Conservation (phyloP, 2,329 filamentous ascomycete genomes). For the Rachicladosporium sp. region DNA sequence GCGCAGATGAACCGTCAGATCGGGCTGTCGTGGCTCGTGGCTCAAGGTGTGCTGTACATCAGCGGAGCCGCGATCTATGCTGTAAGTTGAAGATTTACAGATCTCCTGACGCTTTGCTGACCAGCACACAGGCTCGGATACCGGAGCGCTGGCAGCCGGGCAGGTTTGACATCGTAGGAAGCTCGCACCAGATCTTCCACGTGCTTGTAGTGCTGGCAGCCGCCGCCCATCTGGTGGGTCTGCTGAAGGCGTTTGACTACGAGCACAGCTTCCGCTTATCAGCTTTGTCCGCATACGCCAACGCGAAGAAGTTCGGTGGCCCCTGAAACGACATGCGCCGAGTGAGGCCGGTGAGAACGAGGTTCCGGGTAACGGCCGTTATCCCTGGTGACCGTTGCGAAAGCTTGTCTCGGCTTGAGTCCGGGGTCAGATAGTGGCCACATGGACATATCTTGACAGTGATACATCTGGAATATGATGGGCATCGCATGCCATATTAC, state of each 20-base stretch:
- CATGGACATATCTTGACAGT: too few species aligned
- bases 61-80: constrained; percentile 78
- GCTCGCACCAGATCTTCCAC: constrained; percentile 94
- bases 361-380: too few species aligned
- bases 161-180: constrained; percentile 78
- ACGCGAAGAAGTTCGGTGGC: constrained; percentile 4
- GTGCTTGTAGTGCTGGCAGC: constrained; percentile 76
- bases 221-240: constrained; percentile 64
- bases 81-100: constrained; percentile 34
- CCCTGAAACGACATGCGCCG: background rate
- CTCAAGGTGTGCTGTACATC: constrained; percentile 76
- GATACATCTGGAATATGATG: too few species aligned
- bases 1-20: constrained; percentile 57
- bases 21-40: constrained; percentile 65
- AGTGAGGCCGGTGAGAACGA: too few species aligned
- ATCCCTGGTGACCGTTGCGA: too few species aligned
- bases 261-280: constrained; percentile 42
- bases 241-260: constrained; percentile 76
- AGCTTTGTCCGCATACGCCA: constrained; percentile 4
- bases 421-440: too few species aligned
- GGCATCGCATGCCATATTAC: too few species aligned
- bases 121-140: constrained; percentile 48
- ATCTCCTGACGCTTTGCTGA: constrained; percentile 2
- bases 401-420: too few species aligned
- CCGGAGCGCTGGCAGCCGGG: constrained; percentile 73